These are phyloP conservation scores for Ceratocystiopsis sp. DNA, from an alignment of 2,329 filamentous ascomycete species.

Conservation along the genomic window DNA sequence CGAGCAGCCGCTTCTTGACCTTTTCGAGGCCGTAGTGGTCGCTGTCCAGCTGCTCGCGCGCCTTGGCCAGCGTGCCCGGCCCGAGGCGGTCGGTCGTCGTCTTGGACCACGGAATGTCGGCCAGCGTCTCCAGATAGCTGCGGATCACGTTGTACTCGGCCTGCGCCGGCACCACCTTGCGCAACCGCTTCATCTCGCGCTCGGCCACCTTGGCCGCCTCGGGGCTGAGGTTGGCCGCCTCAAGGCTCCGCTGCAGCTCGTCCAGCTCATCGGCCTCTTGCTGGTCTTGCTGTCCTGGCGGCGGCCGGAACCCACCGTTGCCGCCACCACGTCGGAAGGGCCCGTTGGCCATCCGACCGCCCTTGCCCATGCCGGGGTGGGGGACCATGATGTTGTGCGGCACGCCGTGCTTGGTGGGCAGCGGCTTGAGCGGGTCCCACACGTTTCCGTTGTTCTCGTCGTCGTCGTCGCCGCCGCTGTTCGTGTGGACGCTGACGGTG, in stretches of 20 bases:
- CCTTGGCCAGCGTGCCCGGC: slow-evolving; percentile 57
- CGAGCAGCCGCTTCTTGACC: slow-evolving; percentile 89
- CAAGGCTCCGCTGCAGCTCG: slow-evolving; percentile 74
- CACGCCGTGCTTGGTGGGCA: not conserved
- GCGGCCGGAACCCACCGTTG: slow-evolving; percentile 8
- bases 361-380: slow-evolving; percentile 8
- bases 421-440: slow-evolving; percentile 15
- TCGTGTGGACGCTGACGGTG: slow-evolving; percentile 44
- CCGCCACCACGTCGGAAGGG: slow-evolving; percentile 1
- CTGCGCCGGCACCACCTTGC: slow-evolving; percentile 91
- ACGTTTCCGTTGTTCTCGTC: slow-evolving; percentile 25
- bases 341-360: slow-evolving; percentile 18
- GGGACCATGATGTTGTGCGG: slow-evolving; percentile 6
- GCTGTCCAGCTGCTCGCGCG: slow-evolving; percentile 79
- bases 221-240: slow-evolving; percentile 61
- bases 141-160: slow-evolving; percentile 89
- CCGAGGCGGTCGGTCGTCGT: slow-evolving; percentile 76
- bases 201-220: slow-evolving; percentile 87
- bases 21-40: slow-evolving; percentile 95
- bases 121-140: slow-evolving; percentile 83
- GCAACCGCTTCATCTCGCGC: slow-evolving; percentile 69
- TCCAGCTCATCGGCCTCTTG: slow-evolving; percentile 82
- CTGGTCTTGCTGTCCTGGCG: slow-evolving; percentile 8
- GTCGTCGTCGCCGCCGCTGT: slow-evolving; percentile 9
- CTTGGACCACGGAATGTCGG: slow-evolving; percentile 84